Base-by-base conservation (phyloP, 2,329 filamentous ascomycete species). In the Dryadomyces sulphureus region DNA sequence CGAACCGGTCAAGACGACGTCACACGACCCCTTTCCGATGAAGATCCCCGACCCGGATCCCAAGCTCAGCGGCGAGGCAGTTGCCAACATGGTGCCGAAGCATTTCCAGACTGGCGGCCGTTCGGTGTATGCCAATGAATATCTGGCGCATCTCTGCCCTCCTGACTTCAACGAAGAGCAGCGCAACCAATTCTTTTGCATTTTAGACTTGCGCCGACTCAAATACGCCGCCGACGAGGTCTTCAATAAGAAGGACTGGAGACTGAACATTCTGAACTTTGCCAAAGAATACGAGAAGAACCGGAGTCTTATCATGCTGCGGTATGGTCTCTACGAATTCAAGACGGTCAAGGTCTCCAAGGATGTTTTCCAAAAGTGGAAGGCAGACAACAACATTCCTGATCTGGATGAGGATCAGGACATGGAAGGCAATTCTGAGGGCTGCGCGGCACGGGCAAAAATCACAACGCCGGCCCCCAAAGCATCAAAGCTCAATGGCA, bases 231-330 rank as follows among this genome's bases (percentile, higher is more conserved):
- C 75, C 24, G 68, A 77, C 53, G 74, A 78, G 53, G 74, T 79
- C 16, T 79, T 78, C 48, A 56, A 61, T 17, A 72, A 69, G 56
- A 78, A 78, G 57, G 73, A 76, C 52, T 79, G 75, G 75, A 76
- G 75, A 59, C 59, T 79, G 45, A 79, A 79, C 51, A 69, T 78
- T 17, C 57, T 73, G 51, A 78, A 77, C 56, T 79, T 79, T 48
- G 73, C 75, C 35, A 79, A 77, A 56, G 75, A 78, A 56, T 79
- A 75, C 50, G 75, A 79, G 56, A 79, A 79, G 63, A 78, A 73
- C 55, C 66, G 75, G 42, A 75, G 73, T 53, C 61, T 79, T 38
- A 77, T 79, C 48, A 69, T 79, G 60, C 56, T 79, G 47, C 72
- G 74, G 41, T 79, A 79, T 50, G 75, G 74, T 2, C 66, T 78